phyloP scores from a whole-genome alignment of 2,329 filamentous ascomycete species.

The Seiridium cupressi region DNA sequence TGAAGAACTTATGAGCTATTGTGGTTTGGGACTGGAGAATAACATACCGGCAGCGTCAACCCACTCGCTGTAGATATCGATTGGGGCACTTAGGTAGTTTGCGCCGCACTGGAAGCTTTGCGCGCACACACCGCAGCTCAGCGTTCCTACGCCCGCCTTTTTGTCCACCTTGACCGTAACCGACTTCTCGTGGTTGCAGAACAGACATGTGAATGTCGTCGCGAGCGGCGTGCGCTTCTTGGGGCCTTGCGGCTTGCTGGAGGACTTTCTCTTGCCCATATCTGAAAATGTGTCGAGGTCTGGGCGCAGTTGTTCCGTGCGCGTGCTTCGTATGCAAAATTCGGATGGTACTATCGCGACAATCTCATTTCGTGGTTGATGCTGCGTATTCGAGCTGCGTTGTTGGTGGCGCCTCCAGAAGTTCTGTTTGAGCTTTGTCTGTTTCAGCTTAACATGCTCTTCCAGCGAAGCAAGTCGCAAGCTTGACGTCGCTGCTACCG shows the following conservation, averaged over 20 bases:
- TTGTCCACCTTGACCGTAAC: slow-evolving; percentile 91
- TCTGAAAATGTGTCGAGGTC: background rate
- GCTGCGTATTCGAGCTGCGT: too few species aligned
- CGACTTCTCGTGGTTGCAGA: slow-evolving; percentile 96
- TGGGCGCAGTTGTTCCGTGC: background rate
- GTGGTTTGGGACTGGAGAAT: background rate
- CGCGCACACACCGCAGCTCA: slow-evolving; percentile 90
- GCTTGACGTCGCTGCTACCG: slow-evolving; percentile 1
- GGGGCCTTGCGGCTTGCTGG: slow-evolving; percentile 75
- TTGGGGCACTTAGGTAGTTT: slow-evolving; percentile 86
- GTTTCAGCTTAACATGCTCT: background rate
- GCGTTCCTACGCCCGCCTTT: slow-evolving; percentile 80
- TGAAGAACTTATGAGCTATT: too few species aligned
- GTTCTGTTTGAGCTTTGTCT: too few species aligned
- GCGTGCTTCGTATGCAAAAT: background rate
- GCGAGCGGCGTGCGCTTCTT: slow-evolving; percentile 77
- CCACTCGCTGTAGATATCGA: slow-evolving; percentile 98
- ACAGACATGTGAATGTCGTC: slow-evolving; percentile 91
- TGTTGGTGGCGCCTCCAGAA: too few species aligned
- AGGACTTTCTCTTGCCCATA: slow-evolving; percentile 87
- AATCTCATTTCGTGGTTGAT: too few species aligned
- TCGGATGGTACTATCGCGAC: too few species aligned
- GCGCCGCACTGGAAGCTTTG: slow-evolving; percentile 91
- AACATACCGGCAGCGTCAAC: slow-evolving; percentile 74
- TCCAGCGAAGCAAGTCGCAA: background rate